Conservation (phyloP, 2,329 filamentous ascomycete species). For the Apiospora saccharicola region DNA sequence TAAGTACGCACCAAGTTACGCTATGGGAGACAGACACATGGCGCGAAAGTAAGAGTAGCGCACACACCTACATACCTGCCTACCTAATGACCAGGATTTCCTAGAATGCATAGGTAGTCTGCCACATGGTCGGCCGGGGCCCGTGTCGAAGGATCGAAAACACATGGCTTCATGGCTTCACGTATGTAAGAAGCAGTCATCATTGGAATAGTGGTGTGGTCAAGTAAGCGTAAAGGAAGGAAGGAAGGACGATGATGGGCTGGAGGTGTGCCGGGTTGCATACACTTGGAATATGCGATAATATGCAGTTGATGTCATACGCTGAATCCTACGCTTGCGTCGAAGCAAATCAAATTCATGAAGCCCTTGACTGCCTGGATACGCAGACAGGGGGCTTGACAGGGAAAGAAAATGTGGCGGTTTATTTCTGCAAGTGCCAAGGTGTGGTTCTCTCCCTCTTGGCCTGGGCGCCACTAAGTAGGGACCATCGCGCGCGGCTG, state of each 20-base stretch:
- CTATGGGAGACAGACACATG: neutral
- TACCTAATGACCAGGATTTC: slow-evolving; percentile 11
- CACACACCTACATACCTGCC: neutral
- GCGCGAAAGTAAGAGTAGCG: neutral
- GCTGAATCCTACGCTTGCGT: slow-evolving; percentile 18
- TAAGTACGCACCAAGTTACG: neutral
- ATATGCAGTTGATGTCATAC: slow-evolving; percentile 17
- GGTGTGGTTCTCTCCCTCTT: slow-evolving; percentile 4
- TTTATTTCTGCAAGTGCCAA: slow-evolving; percentile 10
- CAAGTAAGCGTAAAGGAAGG: neutral
- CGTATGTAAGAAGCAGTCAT: neutral
- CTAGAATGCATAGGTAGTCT: slow-evolving; percentile 1
- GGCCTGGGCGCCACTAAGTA: neutral
- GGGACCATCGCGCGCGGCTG: slow-evolving; percentile 1
- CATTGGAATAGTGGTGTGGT: neutral
- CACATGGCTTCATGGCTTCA: slow-evolving; percentile 18
- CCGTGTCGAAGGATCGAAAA: slow-evolving; percentile 15
- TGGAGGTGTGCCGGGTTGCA: neutral
- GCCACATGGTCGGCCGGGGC: neutral
- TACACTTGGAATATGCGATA: neutral
- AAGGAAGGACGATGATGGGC: neutral
- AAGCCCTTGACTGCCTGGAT: neutral
- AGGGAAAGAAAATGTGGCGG: neutral
- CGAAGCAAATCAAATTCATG: slow-evolving; percentile 9
- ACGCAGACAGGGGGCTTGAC: neutral